A percentile compares a stretch with the other conserved stretches of the same genome.
Conservation (phyloP, 495 filamentous ascomycete genomes). For the Parathielavia hyrcaniae region DNA sequence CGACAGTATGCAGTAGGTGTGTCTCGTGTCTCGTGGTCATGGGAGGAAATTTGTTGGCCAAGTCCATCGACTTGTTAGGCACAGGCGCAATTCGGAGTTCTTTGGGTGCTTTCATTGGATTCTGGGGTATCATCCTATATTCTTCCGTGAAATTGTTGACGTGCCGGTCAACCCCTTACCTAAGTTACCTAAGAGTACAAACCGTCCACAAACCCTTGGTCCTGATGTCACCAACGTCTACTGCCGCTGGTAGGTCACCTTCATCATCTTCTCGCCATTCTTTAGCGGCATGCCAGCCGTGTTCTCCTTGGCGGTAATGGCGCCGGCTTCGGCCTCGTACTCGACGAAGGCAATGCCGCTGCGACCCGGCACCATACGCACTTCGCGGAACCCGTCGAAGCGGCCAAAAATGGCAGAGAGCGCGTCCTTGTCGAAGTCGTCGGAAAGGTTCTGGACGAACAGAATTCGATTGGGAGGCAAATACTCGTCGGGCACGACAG, state of each 20-base stretch:
- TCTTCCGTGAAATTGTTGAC: neutral
- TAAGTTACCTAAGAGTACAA: slow-evolving; percentile 4
- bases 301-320: slow-evolving; percentile 92
- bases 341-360: slow-evolving; percentile 94
- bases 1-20: neutral
- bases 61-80: slow-evolving; percentile 12
- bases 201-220: neutral
- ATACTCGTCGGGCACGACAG: slow-evolving; percentile 92
- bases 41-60: slow-evolving; percentile 7
- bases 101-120: slow-evolving; percentile 19
- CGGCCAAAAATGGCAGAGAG: slow-evolving; percentile 76
- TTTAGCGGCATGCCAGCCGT: slow-evolving; percentile 85
- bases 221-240: slow-evolving; percentile 30
- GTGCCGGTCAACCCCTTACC: slow-evolving; percentile 8
- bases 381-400: slow-evolving; percentile 93
- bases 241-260: slow-evolving; percentile 90
- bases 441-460: slow-evolving; percentile 90
- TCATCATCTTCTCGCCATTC: slow-evolving; percentile 56
- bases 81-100: slow-evolving; percentile 25
- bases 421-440: slow-evolving; percentile 72
- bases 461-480: slow-evolving; percentile 95
- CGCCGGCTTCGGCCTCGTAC: slow-evolving; percentile 82
- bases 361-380: slow-evolving; percentile 78
- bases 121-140: slow-evolving; percentile 17
- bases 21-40: slow-evolving; percentile 14